Conservation (phyloP, 2,329 filamentous ascomycete genomes). For the Parastagonospora nodorum region DNA sequence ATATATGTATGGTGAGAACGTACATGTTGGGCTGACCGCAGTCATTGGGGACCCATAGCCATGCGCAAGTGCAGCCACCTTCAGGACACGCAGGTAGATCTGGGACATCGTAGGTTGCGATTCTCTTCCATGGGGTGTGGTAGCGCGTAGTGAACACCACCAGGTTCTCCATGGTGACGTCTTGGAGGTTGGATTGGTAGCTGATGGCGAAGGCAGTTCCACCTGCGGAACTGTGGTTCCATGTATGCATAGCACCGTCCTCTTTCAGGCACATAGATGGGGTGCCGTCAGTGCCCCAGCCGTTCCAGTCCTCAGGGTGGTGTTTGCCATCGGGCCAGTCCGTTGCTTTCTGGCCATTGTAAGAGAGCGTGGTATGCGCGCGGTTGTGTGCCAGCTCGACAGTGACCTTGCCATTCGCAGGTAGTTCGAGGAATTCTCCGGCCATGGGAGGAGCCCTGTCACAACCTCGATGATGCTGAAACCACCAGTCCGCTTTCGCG, state of each 20-base stretch:
- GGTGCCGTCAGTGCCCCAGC: constrained; percentile 36
- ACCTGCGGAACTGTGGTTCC: constrained; percentile 50
- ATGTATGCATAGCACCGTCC: constrained; percentile 55
- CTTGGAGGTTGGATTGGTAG: constrained; percentile 53
- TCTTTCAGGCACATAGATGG: constrained; percentile 43
- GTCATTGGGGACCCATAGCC: constrained; percentile 49
- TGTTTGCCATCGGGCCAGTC: constrained; percentile 56
- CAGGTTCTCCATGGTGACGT: constrained; percentile 58
- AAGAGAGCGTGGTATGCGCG: constrained; percentile 55
- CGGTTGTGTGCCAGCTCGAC: constrained; percentile 59
- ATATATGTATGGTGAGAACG: not conserved
- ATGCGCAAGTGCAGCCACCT: constrained; percentile 50
- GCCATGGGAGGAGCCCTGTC: constrained; percentile 46
- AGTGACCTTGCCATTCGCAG: constrained; percentile 55
- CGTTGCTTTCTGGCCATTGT: constrained; percentile 43
- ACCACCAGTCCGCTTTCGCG: constrained; percentile 56
- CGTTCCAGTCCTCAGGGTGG: constrained; percentile 54
- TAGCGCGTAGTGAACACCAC: constrained; percentile 54
- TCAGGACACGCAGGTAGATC: constrained; percentile 45
- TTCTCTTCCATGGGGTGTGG: constrained; percentile 48
- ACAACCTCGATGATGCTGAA: constrained; percentile 57
- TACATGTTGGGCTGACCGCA: constrained; percentile 48
- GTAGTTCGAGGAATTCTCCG: constrained; percentile 52
- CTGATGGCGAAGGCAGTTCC: constrained; percentile 59
- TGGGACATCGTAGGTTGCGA: constrained; percentile 46